A percentile compares a stretch with the other conserved stretches of the same genome.
These are phyloP conservation scores for Samsoniella hepiali DNA, from an alignment of 2,329 filamentous ascomycete species.

Conservation along the genomic window DNA sequence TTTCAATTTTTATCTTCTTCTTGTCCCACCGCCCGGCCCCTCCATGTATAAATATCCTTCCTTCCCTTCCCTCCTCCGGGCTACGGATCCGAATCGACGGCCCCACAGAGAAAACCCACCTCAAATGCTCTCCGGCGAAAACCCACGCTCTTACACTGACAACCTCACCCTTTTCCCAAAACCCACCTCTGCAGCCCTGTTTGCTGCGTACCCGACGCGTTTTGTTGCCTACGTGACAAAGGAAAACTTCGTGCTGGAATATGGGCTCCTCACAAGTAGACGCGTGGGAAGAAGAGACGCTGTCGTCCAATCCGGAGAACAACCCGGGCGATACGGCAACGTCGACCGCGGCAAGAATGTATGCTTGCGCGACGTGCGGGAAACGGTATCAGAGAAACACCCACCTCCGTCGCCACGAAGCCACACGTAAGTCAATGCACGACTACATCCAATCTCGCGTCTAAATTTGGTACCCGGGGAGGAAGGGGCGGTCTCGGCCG, in stretches of 20 bases:
- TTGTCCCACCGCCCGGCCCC: neutral
- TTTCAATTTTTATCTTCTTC: neutral
- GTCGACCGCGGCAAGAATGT: neutral
- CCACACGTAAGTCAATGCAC: slow-evolving; percentile 25
- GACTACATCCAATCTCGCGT: neutral
- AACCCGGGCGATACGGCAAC: neutral
- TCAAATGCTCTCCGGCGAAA: neutral
- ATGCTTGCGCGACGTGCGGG: slow-evolving; percentile 24
- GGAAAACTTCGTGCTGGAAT: no score
- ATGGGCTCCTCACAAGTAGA: neutral
- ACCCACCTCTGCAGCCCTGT: neutral
- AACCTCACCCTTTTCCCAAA: neutral
- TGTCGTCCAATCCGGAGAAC: neutral
- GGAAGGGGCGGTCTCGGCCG: neutral
- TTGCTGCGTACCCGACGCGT: neutral
- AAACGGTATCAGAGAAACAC: slow-evolving; percentile 28
- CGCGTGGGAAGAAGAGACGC: neutral
- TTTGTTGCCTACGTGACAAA: neutral
- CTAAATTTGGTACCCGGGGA: neutral
- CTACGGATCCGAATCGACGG: slow-evolving; percentile 1
- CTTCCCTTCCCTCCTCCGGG: neutral
- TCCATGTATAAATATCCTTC: neutral
- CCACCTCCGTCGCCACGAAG: slow-evolving; percentile 28
- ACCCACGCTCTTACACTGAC: slow-evolving; percentile 8
- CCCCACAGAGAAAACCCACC: slow-evolving; percentile 13